Conservation (phyloP, 2,329 filamentous ascomycete species). For the Diaporthe caulivora region DNA sequence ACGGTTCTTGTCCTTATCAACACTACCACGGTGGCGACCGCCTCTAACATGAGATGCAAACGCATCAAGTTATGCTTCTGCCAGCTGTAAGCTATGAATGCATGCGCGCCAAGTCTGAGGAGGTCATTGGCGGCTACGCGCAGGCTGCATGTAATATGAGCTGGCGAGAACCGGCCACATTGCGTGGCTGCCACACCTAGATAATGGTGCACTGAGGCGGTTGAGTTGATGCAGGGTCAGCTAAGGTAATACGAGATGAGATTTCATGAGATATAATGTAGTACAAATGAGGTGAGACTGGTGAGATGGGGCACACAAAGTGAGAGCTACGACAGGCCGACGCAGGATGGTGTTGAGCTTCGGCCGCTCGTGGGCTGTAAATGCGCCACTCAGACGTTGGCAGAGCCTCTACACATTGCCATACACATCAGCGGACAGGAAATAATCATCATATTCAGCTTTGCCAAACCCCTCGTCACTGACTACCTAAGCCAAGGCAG, state of each 20-base stretch:
- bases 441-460: background rate
- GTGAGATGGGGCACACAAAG: background rate
- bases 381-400: background rate
- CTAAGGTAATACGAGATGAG: background rate
- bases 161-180: background rate
- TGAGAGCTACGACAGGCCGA: background rate
- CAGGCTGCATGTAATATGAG: background rate
- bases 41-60: conserved; percentile 1
- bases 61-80: background rate
- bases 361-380: conserved; percentile 6
- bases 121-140: background rate
- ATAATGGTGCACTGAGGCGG: too few species aligned
- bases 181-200: too few species aligned
- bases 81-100: background rate
- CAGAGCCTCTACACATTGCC: background rate
- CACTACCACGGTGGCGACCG: background rate
- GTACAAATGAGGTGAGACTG: conserved; percentile 11
- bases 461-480: too few species aligned
- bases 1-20: background rate
- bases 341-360: conserved; percentile 5
- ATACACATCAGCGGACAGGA: background rate
- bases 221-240: too few species aligned
- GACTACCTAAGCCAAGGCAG: too few species aligned
- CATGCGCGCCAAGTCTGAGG: background rate
- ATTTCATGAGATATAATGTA: background rate